Percentiles rank a stretch among this genome's conserved stretches.
Evolutionary conservation across 495 filamentous ascomycete species (phyloP).

Genomic region (Xylaria longipes): DNA sequence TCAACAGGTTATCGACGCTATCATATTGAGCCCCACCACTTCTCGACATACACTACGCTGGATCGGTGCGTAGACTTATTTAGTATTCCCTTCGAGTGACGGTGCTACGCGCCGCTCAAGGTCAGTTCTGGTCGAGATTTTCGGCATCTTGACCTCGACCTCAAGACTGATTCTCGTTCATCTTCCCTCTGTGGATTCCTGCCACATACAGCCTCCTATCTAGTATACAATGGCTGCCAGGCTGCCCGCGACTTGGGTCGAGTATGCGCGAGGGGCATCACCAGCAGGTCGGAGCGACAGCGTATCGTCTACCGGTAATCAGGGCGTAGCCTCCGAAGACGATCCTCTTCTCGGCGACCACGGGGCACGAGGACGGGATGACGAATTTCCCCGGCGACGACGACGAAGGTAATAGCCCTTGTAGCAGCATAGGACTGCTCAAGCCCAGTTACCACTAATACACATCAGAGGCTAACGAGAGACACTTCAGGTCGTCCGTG

Average conservation of each 20-base stretch:
- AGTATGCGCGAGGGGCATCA: slow-evolving; percentile 47
- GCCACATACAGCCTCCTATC: neutral
- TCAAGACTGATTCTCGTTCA: neutral
- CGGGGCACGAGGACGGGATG: slow-evolving; percentile 35
- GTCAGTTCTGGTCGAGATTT: neutral
- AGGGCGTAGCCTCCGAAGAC: slow-evolving; percentile 46
- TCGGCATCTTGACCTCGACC: neutral
- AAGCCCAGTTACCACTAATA: neutral
- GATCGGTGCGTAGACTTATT: neutral
- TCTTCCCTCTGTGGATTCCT: slow-evolving; percentile 5
- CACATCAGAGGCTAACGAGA: slow-evolving; percentile 22
- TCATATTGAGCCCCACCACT: slow-evolving; percentile 13
- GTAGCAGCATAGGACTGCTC: neutral
- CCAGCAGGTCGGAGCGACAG: slow-evolving; percentile 45
- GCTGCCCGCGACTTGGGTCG: slow-evolving; percentile 62
- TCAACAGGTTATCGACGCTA: neutral
- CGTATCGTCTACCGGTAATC: slow-evolving; percentile 42
- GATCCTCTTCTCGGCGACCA: slow-evolving; percentile 50
- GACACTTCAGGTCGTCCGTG: slow-evolving; percentile 67
- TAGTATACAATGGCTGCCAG: slow-evolving; percentile 35
- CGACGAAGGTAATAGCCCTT: slow-evolving; percentile 42
- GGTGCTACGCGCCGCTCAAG: neutral
- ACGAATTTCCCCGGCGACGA: slow-evolving; percentile 44
- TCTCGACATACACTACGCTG: neutral
- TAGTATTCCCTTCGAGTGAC: neutral